These are phyloP conservation scores for Jaapia argillacea DNA, from an alignment of 768 basidiomycete species.

Conservation along the genomic window DNA sequence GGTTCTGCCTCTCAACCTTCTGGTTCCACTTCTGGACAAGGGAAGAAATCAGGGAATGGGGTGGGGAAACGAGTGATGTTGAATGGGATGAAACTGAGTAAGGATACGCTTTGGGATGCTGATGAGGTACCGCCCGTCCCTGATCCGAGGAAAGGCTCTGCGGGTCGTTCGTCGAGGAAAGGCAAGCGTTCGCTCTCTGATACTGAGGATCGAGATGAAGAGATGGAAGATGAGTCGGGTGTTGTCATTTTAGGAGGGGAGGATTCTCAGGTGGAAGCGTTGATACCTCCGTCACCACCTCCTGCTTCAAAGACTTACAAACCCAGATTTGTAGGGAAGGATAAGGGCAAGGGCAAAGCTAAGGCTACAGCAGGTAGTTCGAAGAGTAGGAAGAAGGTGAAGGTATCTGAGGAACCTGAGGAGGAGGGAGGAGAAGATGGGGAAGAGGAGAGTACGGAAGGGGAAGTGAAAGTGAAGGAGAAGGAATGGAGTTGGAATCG, in stretches of 20 bases:
- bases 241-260: neutral
- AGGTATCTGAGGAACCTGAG: slow-evolving; percentile 23
- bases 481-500: slow-evolving; percentile 15
- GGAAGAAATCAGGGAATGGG: slow-evolving; percentile 1
- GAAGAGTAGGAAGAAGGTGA: slow-evolving; percentile 44
- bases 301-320: slow-evolving; percentile 18
- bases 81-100: slow-evolving; percentile 5
- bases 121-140: slow-evolving; percentile 2
- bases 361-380: slow-evolving; percentile 20
- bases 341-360: slow-evolving; percentile 28
- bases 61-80: slow-evolving; percentile 5
- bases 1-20: too few species aligned
- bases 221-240: slow-evolving; percentile 2
- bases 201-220: too few species aligned
- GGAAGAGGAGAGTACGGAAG: slow-evolving; percentile 12
- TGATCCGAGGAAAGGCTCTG: too few species aligned
- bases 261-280: too few species aligned
- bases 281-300: slow-evolving; percentile 68
- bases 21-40: too few species aligned
- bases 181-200: too few species aligned
- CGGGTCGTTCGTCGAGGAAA: too few species aligned
- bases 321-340: too few species aligned
- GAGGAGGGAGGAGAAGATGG: slow-evolving; percentile 18
- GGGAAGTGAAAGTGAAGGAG: slow-evolving; percentile 18
- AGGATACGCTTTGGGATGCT: slow-evolving; percentile 7